These are phyloP conservation scores for Gossypium schwendimanii DNA, from an alignment of 441 rosid genomes.

Conservation along the genomic window DNA sequence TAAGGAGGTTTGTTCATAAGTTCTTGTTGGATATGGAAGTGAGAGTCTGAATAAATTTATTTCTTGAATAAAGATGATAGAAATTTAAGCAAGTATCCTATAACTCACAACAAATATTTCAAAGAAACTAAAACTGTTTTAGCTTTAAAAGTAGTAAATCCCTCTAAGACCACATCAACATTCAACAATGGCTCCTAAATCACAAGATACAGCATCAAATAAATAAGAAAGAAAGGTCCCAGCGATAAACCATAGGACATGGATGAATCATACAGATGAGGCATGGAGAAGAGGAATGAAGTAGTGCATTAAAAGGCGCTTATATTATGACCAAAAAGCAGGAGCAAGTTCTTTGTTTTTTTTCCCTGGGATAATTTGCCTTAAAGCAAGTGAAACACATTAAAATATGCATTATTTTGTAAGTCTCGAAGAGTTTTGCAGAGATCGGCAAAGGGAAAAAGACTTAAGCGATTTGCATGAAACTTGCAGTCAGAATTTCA, in stretches of 20 bases:
- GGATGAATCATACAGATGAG: neutral
- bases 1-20: neutral
- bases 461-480: neutral
- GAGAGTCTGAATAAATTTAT: neutral
- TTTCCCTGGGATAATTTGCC: neutral
- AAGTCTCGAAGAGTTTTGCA: neutral
- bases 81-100: neutral
- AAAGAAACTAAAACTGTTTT: neutral
- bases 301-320: neutral
- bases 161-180: neutral
- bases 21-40: neutral
- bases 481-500: neutral
- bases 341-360: neutral
- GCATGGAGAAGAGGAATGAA: neutral
- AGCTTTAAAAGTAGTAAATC: neutral
- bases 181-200: neutral
- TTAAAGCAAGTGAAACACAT: neutral
- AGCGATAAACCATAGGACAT: neutral
- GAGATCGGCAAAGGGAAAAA: neutral
- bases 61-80: neutral
- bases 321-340: neutral
- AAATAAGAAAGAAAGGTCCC: neutral
- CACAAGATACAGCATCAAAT: neutral
- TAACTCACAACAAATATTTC: neutral
- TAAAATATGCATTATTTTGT: neutral